Evolutionary conservation across 108 stramenopile species (phyloP), one percentile per base, ranked within the genome.

Genomic region (Nannochloropsis gaditana): DNA sequence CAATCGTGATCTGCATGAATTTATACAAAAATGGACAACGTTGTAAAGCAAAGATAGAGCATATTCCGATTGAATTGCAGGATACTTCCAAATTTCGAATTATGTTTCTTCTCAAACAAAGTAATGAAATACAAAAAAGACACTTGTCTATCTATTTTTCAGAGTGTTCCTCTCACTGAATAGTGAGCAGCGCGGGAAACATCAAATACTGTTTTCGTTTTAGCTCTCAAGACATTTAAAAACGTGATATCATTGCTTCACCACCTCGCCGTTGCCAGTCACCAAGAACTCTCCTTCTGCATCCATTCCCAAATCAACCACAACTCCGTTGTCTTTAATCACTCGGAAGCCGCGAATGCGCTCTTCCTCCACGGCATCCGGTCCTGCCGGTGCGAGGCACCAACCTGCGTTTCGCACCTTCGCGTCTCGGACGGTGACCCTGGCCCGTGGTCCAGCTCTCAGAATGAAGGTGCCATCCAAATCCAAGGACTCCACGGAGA

Each of bases 391-490:
- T n/a, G n/a, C 59, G 19, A 73, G n/a, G 15, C n/a, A n/a, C 59
- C 59, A 73, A 4, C 59, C 59, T n/a, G 15, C 59, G n/a, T 73
- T 73, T n/a, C 59, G 15, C 59, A 73, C 59, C 59, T n/a, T n/a
- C 59, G 59, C 59, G n/a, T 73, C 59, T n/a, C 8, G 15, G 19
- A 73, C 59, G 2, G n/a, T n/a, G 15, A 73, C 59, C 59, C n/a
- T 73, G 19, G 59, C 59, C 59, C 59, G 15, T n/a, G 59, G 59
- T n/a, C 59, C 59, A 15, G 59, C 59, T n/a, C n/a, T 73, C 59
- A 73, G 19, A 73, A 73, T n/a, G 19, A 73, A 73, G 59, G 59
- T 73, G 19, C 59, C 59, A n/a, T 73, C 59, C 59, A 73, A 73
- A 73, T 73, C 59, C 59, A 73, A 8, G 3, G 59, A 4, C n/a